Evolutionary conservation across 2,329 filamentous ascomycete genomes (phyloP).

Genomic region (Botrytis byssoidea): DNA sequence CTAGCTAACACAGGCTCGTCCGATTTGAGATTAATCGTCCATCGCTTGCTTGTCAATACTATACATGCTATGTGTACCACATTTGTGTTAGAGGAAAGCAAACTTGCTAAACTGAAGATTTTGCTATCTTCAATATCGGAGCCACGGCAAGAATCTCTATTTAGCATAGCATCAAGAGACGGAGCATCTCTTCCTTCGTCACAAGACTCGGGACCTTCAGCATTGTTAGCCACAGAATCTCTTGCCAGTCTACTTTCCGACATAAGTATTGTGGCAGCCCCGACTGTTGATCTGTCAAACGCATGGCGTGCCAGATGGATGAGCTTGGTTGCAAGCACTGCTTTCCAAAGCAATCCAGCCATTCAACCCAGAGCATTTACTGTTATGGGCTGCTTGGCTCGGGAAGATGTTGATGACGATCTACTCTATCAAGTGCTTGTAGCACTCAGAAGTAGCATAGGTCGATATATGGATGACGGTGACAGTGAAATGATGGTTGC

Average conservation of each 20-base stretch:
- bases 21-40: slow-evolving; percentile 58
- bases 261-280: slow-evolving; percentile 61
- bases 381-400: slow-evolving; percentile 68
- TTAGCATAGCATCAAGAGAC: slow-evolving; percentile 51
- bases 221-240: slow-evolving; percentile 53
- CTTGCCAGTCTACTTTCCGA: slow-evolving; percentile 63
- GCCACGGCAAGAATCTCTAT: slow-evolving; percentile 57
- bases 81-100: slow-evolving; percentile 60
- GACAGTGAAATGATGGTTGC: slow-evolving; percentile 68
- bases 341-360: slow-evolving; percentile 70
- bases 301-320: slow-evolving; percentile 71
- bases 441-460: slow-evolving; percentile 62
- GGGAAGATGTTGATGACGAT: slow-evolving; percentile 71
- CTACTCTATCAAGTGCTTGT: slow-evolving; percentile 70
- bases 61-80: slow-evolving; percentile 67
- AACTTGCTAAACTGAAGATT: slow-evolving; percentile 45
- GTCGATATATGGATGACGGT: slow-evolving; percentile 62
- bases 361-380: slow-evolving; percentile 68
- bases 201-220: slow-evolving; percentile 48
- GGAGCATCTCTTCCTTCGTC: slow-evolving; percentile 54
- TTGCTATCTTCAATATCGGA: slow-evolving; percentile 60
- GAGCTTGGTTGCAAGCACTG: slow-evolving; percentile 69
- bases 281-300: slow-evolving; percentile 63
- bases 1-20: slow-evolving; percentile 62
- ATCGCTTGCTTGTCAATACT: slow-evolving; percentile 64